Base-by-base conservation (phyloP, 2,329 filamentous ascomycete species). In the Aschersonia sp. region DNA sequence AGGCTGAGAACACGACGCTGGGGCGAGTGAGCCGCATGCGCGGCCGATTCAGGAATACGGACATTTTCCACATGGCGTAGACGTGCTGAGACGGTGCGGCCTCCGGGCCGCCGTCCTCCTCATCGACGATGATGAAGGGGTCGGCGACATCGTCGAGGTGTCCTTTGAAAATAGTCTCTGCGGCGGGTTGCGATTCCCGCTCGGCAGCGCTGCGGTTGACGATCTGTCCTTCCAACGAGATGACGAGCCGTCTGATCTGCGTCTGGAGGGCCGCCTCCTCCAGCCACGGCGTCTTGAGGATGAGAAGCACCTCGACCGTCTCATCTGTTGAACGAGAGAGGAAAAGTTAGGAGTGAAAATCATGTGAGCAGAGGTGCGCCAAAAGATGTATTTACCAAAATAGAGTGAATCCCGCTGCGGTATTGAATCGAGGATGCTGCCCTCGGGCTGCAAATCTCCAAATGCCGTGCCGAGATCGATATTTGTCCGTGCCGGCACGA, bases 151-250 rank as follows among this genome's bases (percentile, higher is more conserved):
- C 68, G 50, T 70, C 64, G 14, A 81, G 63, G 6, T 66, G 64
- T 40, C 70, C 73, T 44, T 69, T 74, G 59, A 76, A 81, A 54
- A 87, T 77, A 50, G 73, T 61, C 58, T 87, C 82, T 12, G 72
- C 68, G 1, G 69, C 61, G 1, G 71, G 66, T 10, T 73, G 65
- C 29, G 63, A 64, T 12, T 72, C 68, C 46, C 63, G 73, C 53
- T 68, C 76, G 45, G 66, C 60, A 8, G 70, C 58, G 58, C 69
- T 66, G 60, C 73, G 68, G 61, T 82, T 83, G 49, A 76, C 64
- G 39, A 85, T 75, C 50, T 81, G 78, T 2, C 75, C 78, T 56
- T 88, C 82, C 6, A 89, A 63, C 43, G 73, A 77, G 50, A 88
- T 72, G 30, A 74, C 69, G n/a, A 88, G 65, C 49, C 81, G 71